Percentiles rank a stretch among this genome's conserved stretches.
phyloP scores from a whole-genome alignment of 2,329 filamentous ascomycete genomes.

The Tolypocladium tundrense region DNA sequence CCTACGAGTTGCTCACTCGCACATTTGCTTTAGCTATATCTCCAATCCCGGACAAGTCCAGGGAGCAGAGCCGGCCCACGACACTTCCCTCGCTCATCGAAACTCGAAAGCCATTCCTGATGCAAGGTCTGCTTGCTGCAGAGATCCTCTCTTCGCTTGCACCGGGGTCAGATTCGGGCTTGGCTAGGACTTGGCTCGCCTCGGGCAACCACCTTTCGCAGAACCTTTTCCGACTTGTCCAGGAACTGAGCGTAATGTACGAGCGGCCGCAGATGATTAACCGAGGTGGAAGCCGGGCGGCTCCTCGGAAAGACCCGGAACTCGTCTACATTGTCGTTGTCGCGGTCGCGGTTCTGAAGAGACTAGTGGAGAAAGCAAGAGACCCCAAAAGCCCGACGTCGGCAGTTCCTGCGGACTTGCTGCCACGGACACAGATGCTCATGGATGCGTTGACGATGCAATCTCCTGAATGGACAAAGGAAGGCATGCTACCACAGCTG shows the following conservation, averaged over 20 bases:
- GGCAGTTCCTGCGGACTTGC: conserved; percentile 46
- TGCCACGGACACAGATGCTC: conserved; percentile 58
- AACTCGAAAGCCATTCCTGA: conserved; percentile 75
- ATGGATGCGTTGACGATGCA: conserved; percentile 58
- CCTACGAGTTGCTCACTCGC: conserved; percentile 74
- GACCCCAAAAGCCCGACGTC: conserved; percentile 41
- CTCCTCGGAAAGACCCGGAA: conserved; percentile 35
- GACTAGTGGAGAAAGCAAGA: conserved; percentile 56
- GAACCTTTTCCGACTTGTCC: conserved; percentile 66
- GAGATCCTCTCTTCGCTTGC: conserved; percentile 76
- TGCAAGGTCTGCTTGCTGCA: conserved; percentile 83
- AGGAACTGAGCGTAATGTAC: conserved; percentile 57
- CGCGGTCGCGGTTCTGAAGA: conserved; percentile 57
- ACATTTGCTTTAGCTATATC: conserved; percentile 82
- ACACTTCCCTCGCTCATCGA: conserved; percentile 61
- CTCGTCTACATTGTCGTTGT: conserved; percentile 56
- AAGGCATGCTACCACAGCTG: conserved; percentile 58
- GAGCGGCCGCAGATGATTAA: conserved; percentile 21
- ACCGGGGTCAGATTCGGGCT: conserved; percentile 56
- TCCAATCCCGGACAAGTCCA: conserved; percentile 60
- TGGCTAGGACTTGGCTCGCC: conserved; percentile 72
- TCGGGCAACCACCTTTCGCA: conserved; percentile 77
- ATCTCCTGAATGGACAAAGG: conserved; percentile 50
- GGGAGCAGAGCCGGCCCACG: conserved; percentile 42
- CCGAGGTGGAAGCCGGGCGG: conserved; percentile 20